Conservation (phyloP, 495 filamentous ascomycete genomes). For the Neurospora sp. region DNA sequence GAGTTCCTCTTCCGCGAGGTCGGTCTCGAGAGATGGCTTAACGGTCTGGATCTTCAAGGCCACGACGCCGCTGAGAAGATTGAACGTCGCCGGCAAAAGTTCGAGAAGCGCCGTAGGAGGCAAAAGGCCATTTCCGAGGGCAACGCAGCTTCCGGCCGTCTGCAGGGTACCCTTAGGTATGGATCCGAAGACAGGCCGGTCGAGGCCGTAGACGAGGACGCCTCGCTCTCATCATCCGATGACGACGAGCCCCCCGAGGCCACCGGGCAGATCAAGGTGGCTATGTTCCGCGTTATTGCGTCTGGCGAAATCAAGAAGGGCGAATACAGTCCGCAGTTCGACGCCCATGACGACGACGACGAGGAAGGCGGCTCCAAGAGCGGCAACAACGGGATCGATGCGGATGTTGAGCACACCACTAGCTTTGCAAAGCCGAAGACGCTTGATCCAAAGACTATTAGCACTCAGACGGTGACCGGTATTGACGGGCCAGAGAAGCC, state of each 20-base stretch:
- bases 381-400: slow-evolving; percentile 33
- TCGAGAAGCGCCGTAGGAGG: slow-evolving; percentile 73
- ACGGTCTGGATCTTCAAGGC: slow-evolving; percentile 84
- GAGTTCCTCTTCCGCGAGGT: slow-evolving; percentile 98
- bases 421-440: slow-evolving; percentile 98
- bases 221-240: slow-evolving; percentile 65
- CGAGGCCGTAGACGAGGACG: slow-evolving; percentile 64
- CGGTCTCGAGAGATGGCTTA: slow-evolving; percentile 89
- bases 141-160: slow-evolving; percentile 31
- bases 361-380: slow-evolving; percentile 37
- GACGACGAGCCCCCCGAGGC: slow-evolving; percentile 90
- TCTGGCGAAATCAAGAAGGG: slow-evolving; percentile 95
- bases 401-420: slow-evolving; percentile 90
- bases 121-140: slow-evolving; percentile 44
- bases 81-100: slow-evolving; percentile 74
- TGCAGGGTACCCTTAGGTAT: slow-evolving; percentile 58
- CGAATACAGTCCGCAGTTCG: slow-evolving; percentile 96
- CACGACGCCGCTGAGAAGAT: slow-evolving; percentile 78
- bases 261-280: slow-evolving; percentile 95
- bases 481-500: slow-evolving; percentile 92
- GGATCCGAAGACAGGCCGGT: slow-evolving; percentile 63
- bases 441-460: slow-evolving; percentile 92
- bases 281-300: slow-evolving; percentile 88
- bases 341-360: slow-evolving; percentile 91
- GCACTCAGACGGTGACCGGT: slow-evolving; percentile 96